Conservation (phyloP, 1,284 basidiomycete genomes). For the Rhodotorula sp. region DNA sequence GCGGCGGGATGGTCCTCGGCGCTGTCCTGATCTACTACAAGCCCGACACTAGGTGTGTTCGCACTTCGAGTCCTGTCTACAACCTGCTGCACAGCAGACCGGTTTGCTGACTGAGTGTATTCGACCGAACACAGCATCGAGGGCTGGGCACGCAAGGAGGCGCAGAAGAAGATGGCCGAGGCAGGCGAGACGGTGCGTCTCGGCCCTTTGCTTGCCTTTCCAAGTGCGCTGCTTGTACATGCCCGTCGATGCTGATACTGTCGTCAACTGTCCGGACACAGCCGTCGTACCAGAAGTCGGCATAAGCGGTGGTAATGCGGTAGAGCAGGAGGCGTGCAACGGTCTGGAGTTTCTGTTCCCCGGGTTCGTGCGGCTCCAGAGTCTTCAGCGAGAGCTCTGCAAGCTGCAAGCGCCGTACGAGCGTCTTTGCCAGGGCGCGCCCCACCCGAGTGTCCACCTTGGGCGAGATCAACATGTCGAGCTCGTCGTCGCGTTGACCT, state of each 20-base stretch:
- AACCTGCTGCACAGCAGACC: background rate
- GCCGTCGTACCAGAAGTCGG: conserved; percentile 33
- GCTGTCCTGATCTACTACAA: conserved; percentile 84
- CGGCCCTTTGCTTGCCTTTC: too few species aligned
- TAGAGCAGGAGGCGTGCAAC: background rate
- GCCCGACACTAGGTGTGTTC: conserved; percentile 65
- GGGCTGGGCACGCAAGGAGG: conserved; percentile 40
- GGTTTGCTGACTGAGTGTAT: background rate
- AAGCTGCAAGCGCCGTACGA: too few species aligned
- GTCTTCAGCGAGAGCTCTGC: too few species aligned
- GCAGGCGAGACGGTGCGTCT: conserved; percentile 35
- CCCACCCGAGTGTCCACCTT: too few species aligned
- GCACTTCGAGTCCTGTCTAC: too few species aligned
- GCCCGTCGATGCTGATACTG: background rate
- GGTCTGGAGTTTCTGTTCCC: background rate
- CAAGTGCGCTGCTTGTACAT: background rate
- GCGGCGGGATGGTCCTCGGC: conserved; percentile 78
- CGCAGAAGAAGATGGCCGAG: conserved; percentile 29
- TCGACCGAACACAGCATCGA: conserved; percentile 21
- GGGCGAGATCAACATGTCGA: too few species aligned
- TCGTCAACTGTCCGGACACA: background rate
- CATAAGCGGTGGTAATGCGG: background rate
- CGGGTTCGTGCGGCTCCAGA: too few species aligned
- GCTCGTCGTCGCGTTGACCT: background rate
- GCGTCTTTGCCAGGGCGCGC: too few species aligned